Evolutionary conservation across 2,329 filamentous ascomycete species (phyloP), one percentile per base, ranked within the genome.

Genomic region (Tolypocladium ophioglossoides): DNA sequence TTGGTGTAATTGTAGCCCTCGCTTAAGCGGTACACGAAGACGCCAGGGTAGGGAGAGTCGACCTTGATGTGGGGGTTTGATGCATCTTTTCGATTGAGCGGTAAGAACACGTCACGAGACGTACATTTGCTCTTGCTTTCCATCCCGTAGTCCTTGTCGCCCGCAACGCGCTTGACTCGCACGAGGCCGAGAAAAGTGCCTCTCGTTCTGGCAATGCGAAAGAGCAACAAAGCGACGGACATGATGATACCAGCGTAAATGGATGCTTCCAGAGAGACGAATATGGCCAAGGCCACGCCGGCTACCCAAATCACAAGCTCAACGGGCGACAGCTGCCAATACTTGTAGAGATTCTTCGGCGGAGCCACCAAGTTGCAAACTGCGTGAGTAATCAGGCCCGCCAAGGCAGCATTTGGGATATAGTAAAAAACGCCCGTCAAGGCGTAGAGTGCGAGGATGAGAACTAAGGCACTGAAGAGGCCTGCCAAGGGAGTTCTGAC

Each of bases 341-440:
- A 91, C 56, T 86, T 83, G 69, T 88, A 89, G 2, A 91, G 77
- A 0, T 82, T 84, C 60, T 85, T 85, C 1, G 87, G 87, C 1
- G 85, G 82, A 0, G 86, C 86, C 62, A 91, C 82, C 49, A 91
- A 72, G 63, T 91, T 87, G 60, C 83, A 84, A 0, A 94, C 88
- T 3, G 88, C 89, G 67, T 94, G 89, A 58, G 94, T 91, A 62
- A 94, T 92, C 61, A 94, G 80, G 27, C 82, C 89, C 0, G 87
- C 78, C 7, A 94, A 76, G 1, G 82, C 78, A 1, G 87, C 79
- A 54, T 78, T 84, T 0, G 89, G 87, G 54, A 94, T 92, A 68
- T 87, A 92, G 74, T 82, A 91, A 74, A 94, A 92, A 34, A 91
- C 82, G 0, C 83, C 82, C 0, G 88, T 85, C 32, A 94, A 73